Evolutionary conservation across 345 rosid species (phyloP).

Genomic region (Microcos paniculata): DNA sequence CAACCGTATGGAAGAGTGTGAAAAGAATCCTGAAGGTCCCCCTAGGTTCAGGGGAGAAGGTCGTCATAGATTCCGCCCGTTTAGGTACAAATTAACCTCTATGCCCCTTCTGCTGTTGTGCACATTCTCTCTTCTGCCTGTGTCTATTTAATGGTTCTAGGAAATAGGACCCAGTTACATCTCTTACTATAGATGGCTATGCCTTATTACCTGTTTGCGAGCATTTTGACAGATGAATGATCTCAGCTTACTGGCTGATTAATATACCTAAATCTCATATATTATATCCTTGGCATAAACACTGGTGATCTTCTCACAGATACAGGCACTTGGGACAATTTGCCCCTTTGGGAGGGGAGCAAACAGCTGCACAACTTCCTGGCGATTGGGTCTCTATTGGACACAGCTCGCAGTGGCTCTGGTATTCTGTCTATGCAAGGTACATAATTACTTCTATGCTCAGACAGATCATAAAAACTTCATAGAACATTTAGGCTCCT

Average conservation of each 20-base stretch:
- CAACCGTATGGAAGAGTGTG: constrained; percentile 88
- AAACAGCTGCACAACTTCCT: constrained; percentile 97
- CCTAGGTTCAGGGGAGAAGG: constrained; percentile 89
- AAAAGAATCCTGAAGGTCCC: constrained; percentile 91
- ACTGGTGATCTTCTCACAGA: constrained; percentile 34
- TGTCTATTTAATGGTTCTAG: background rate
- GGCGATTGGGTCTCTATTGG: constrained; percentile 98
- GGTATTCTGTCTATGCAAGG: constrained; percentile 99
- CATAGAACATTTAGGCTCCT: background rate
- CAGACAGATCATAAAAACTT: background rate
- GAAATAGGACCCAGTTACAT: background rate
- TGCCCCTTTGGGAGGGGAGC: constrained; percentile 98
- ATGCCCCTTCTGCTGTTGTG: background rate
- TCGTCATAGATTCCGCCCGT: constrained; percentile 93
- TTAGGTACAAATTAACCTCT: constrained; percentile 48
- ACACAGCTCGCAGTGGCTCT: constrained; percentile 88
- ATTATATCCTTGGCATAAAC: background rate
- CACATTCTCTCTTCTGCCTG: background rate
- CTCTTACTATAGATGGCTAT: background rate
- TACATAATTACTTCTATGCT: constrained; percentile 19
- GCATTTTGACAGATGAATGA: background rate
- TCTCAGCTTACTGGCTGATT: background rate
- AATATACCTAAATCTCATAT: background rate
- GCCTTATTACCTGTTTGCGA: background rate
- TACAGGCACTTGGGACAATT: constrained; percentile 92